Base-by-base conservation (phyloP, 208 protist species). In the Strigomonas galati region DNA sequence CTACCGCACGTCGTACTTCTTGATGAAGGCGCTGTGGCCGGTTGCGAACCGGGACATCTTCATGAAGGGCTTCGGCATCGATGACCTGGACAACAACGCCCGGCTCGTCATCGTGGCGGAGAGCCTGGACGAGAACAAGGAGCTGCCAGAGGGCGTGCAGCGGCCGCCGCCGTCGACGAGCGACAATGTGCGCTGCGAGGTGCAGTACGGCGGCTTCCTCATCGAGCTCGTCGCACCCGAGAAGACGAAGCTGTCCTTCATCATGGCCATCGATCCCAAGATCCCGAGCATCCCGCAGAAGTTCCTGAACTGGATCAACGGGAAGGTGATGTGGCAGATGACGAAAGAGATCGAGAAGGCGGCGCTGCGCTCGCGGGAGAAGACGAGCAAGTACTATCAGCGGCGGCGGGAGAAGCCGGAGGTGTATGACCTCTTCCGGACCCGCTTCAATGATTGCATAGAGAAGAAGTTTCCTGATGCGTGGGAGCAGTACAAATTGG, bases 11-110 rank as follows among this genome's bases (percentile, higher is more conserved):
- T 78, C 80, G 6, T 79, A 81, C 68, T 84, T 91, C 64, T 49
- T 82, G 6, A 54, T 88, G 49, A 52, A 74, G 17, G 71, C 66
- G 24, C 76, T 72, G 26, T 86, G 85, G 79, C 81, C 81, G 15
- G 64, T 91, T n/a, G 58, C 71, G 21, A 74, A 77, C 52, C 66
- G 81, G 5, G 82, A 91, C 14, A 65, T 82, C 19, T 78, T 91
- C 51, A 55, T 88, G 26, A 61, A 80, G 24, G 74, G 81, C 28
- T 80, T 71, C 58, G 80, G 76, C 52, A 73, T 87, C 14, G 79
- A 88, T 62, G 79, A 86, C 67, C 40, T 87, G 35, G 70, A 79
- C 57, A 58, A 65, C 17, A 74, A 72, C 60, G 66, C 65, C 27
- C 78, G 79, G n/a, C 72, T 88, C 32, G 57, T 84, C 9, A 74